Evolutionary conservation across 2,329 filamentous ascomycete species (phyloP), one percentile per base, ranked within the genome.

Genomic region (Botrytis byssoidea): DNA sequence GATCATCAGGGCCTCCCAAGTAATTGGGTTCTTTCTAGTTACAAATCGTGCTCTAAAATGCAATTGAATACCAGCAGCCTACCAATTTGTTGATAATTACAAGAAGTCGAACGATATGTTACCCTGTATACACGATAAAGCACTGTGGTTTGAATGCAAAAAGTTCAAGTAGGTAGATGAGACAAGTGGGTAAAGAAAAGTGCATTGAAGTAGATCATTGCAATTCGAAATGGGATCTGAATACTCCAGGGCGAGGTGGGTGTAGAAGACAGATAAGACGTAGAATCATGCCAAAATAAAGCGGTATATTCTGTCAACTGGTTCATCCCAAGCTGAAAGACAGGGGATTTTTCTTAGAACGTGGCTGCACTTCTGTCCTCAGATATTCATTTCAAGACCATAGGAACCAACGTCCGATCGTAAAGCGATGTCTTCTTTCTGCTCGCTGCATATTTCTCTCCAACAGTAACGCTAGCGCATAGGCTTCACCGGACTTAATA

Each of bases 401-500:
- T 14, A 40, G 14, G 4, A 51, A 16, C 32, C 32, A 29, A n/a
- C 44, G n/a, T 55, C 12, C 16, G 8, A n/a, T 67, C 8, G 12
- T 20, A 4, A 32, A 68, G 48, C 16, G 42, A 14, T 20, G 20
- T 18, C 37, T 37, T 16, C 1, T 8, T 66, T 46, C 48, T 42
- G 25, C 35, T 40, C 35, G 16, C 48, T n/a, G 32, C 32, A n/a
- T 32, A n/a, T n/a, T 46, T 37, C 32, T 51, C 44, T 32, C 35
- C 35, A 22, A 42, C 48, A 22, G 18, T 32, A 37, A 57, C 18
- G 20, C 51, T 16, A 3, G 12, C 25, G 14, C 14, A 55, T 29
- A n/a, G 3, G 18, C 46, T 57, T 57, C 35, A 22, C 35, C 25
- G 16, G 29, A 29, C 7, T 57, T 9, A 68, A 42, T 55, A 86